Evolutionary conservation across 2,329 filamentous ascomycete genomes (phyloP).

Genomic region (Fusarium ramigenum): DNA sequence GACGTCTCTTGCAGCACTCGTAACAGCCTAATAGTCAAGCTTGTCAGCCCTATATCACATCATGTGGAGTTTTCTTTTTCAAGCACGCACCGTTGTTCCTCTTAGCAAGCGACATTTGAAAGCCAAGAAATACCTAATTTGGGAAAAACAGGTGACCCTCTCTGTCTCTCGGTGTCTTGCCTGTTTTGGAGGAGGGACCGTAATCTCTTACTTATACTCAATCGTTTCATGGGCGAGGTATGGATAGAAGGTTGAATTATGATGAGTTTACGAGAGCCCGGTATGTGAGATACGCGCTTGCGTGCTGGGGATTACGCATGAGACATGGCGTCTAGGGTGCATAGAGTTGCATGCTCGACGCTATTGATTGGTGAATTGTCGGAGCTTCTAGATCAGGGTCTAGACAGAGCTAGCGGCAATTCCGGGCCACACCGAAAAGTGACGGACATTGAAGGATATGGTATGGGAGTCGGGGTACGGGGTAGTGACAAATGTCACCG

Average conservation of each 20-base stretch:
- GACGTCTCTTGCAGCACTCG: slow-evolving; percentile 51
- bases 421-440: background rate
- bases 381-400: background rate
- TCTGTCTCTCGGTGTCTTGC: slow-evolving; percentile 6
- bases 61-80: background rate
- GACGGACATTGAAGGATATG: background rate
- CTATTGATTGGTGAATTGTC: slow-evolving; percentile 1
- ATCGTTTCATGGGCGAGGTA: background rate
- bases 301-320: slow-evolving; percentile 11
- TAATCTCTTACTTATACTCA: background rate
- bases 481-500: background rate
- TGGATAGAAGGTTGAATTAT: background rate
- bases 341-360: background rate
- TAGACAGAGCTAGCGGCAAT: background rate
- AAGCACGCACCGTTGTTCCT: slow-evolving; percentile 37
- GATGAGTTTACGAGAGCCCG: background rate
- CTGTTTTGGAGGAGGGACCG: background rate
- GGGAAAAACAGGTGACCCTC: background rate
- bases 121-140: background rate
- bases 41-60: background rate
- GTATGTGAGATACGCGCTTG: slow-evolving; percentile 6
- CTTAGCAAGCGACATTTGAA: slow-evolving; percentile 42
- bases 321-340: too few relatives aligned
- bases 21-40: slow-evolving; percentile 44
- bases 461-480: background rate